These are phyloP conservation scores for Xylaria venustula DNA, from an alignment of 495 filamentous ascomycete genomes.

Conservation along the genomic window DNA sequence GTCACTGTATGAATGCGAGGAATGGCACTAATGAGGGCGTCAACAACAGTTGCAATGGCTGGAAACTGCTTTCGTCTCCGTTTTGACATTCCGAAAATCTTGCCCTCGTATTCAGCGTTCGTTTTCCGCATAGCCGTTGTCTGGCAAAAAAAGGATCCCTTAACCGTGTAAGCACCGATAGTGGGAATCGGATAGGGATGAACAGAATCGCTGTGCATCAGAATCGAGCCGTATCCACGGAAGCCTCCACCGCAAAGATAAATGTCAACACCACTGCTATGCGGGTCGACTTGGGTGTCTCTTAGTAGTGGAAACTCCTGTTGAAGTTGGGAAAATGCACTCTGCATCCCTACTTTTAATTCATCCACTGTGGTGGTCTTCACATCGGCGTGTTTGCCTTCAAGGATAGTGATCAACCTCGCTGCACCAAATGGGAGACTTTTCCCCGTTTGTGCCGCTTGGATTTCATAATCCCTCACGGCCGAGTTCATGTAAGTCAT, in stretches of 20 bases:
- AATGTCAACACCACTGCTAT: conserved; percentile 61
- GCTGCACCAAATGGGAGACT: conserved; percentile 86
- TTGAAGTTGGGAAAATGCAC: conserved; percentile 65
- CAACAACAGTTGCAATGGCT: conserved; percentile 76
- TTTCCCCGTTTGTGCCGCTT: conserved; percentile 47
- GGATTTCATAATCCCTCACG: conserved; percentile 37
- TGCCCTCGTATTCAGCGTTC: conserved; percentile 51
- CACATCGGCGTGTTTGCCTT: conserved; percentile 40
- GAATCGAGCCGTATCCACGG: conserved; percentile 82
- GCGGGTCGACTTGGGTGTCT: conserved; percentile 42
- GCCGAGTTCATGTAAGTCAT: conserved; percentile 77
- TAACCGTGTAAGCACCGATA: conserved; percentile 76
- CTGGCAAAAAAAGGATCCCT: conserved; percentile 58
- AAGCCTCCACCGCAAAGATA: conserved; percentile 92
- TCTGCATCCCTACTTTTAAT: conserved; percentile 56
- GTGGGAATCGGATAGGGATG: conserved; percentile 80
- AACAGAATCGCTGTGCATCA: conserved; percentile 67
- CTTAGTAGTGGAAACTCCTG: conserved; percentile 49
- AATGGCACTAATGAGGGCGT: conserved; percentile 65
- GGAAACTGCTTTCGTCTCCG: conserved; percentile 78
- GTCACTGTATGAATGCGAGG: conserved; percentile 69
- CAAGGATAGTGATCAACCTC: conserved; percentile 64
- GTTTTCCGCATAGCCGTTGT: conserved; percentile 57
- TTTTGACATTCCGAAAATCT: conserved; percentile 81
- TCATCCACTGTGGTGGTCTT: conserved; percentile 51